A percentile compares a stretch with the other conserved stretches of the same genome.
phyloP scores from a whole-genome alignment of 202 grass and related monocot species.

The Setaria italica region DNA sequence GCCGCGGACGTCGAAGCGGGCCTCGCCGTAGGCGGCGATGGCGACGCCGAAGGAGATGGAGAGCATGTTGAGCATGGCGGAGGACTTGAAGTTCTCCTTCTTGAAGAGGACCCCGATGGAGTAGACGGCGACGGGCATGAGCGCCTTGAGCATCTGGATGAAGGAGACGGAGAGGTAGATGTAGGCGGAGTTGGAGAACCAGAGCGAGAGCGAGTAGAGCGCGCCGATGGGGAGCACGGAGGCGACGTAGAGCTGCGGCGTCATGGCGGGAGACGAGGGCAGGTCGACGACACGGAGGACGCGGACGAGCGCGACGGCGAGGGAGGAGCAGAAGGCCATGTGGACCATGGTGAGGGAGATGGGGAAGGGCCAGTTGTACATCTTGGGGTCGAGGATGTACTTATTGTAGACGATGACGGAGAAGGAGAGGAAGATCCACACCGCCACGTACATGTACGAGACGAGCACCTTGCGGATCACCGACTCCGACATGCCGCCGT shows the following conservation, averaged over 20 bases:
- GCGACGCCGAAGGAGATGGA: conserved; percentile 96
- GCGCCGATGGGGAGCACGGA: conserved; percentile 87
- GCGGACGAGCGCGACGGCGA: conserved; percentile 80
- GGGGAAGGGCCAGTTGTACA: conserved; percentile 96
- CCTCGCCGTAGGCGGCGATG: conserved; percentile 92
- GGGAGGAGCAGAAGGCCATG: conserved; percentile 88
- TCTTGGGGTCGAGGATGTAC: conserved; percentile 93
- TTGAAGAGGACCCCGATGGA: conserved; percentile 84
- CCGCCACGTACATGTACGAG: conserved; percentile 85
- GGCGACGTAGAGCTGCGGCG: conserved; percentile 66
- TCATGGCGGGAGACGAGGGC: conserved; percentile 70
- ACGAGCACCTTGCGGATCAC: conserved; percentile 82
- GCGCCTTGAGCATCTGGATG: conserved; percentile 99
- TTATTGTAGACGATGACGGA: conserved; percentile 97
- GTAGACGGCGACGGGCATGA: conserved; percentile 94
- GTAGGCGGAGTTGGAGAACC: conserved; percentile 42
- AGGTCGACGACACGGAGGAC: conserved; percentile 74
- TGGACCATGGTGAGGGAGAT: conserved; percentile 93
- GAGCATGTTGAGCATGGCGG: conserved; percentile 94
- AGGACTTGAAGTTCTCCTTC: conserved; percentile 72
- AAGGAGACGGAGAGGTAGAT: conserved; percentile 98
- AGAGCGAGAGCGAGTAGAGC: conserved; percentile 90
- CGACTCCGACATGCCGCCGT: conserved; percentile 56
- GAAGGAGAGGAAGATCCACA: conserved; percentile 99
- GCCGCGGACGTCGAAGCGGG: conserved; percentile 70